These are phyloP conservation scores for Pseudogymnoascus sp. DNA, from an alignment of 2,329 filamentous ascomycete species.

Conservation along the genomic window DNA sequence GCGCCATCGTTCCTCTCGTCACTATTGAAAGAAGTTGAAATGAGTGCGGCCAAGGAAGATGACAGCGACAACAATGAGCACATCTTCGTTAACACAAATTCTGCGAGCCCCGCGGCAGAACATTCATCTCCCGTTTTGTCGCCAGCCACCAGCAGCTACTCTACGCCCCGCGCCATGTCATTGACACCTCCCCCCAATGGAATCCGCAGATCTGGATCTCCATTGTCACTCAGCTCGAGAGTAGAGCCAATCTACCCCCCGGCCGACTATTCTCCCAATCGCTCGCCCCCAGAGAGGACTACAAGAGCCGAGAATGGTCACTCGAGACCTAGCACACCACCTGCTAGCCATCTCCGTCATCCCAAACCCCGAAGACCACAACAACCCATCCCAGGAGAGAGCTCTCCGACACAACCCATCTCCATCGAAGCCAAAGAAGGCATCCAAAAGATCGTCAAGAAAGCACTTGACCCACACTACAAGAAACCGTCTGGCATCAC, in stretches of 20 bases:
- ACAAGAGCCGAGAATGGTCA: slow-evolving; percentile 21
- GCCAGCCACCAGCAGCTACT: slow-evolving; percentile 55
- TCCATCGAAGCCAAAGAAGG: slow-evolving; percentile 79
- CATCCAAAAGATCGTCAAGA: slow-evolving; percentile 81
- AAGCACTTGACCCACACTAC: slow-evolving; percentile 66
- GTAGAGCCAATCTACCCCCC: slow-evolving; percentile 69
- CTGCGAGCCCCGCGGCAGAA: slow-evolving; percentile 31
- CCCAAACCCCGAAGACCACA: slow-evolving; percentile 25
- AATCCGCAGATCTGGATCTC: slow-evolving; percentile 55
- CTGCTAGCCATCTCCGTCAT: slow-evolving; percentile 17
- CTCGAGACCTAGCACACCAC: slow-evolving; percentile 19
- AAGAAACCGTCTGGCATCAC: slow-evolving; percentile 74
- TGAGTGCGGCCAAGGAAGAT: slow-evolving; percentile 51
- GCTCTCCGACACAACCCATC: slow-evolving; percentile 62
- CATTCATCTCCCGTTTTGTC: slow-evolving; percentile 61
- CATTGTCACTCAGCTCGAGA: slow-evolving; percentile 60
- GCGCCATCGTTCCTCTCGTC: slow-evolving; percentile 79
- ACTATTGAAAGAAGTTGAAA: slow-evolving; percentile 79
- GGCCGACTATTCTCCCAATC: slow-evolving; percentile 64
- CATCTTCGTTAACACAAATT: slow-evolving; percentile 16
- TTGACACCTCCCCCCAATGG: slow-evolving; percentile 62
- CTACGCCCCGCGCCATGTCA: slow-evolving; percentile 60
- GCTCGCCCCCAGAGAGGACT: slow-evolving; percentile 35
- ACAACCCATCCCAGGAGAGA: slow-evolving; percentile 37
- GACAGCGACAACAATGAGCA: slow-evolving; percentile 32